Evolutionary conservation across 306 rosid genomes (phyloP), one percentile per base, ranked within the genome.

Genomic region (Medicago arabica): DNA sequence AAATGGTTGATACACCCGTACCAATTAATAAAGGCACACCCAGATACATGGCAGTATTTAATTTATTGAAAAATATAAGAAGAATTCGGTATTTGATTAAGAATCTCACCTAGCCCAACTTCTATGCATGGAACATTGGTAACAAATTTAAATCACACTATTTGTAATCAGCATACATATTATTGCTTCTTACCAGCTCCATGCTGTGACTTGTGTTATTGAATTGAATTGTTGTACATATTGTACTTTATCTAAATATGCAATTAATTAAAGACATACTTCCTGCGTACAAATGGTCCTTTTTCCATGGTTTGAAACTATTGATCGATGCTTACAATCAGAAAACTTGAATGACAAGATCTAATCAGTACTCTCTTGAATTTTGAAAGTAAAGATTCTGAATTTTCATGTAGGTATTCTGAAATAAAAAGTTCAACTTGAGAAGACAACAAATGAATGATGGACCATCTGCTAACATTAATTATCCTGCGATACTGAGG

Each of bases 141-240:
- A 67, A 75, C 41, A 67, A 51, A 15, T 76, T 82, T 14, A 62
- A 58, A 67, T 47, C 59, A 28, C 68, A 46, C 60, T 5, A 57
- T 74, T 67, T 58, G 83, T 36, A 80, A 25, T 46, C 21, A 62
- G 68, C 16, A 15, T 9, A 7, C 66, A 40, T 65, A 28, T 74
- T 71, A 83, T 70, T 75, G 44, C 69, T 19, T 16, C 61, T 67
- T 82, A 69, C 78, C 74, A 46, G 58, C 80, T 59, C 67, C 79
- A 38, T 19, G 55, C 43, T 57, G 49, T 67, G 65, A 62, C 17
- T 63, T 70, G 49, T 62, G 25, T 16, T 53, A 53, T 53, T 54
- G 28, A 17, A 54, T 54, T 18, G 28, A 3, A 10, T 9, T 54
- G 15, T 67, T 49, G 64, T 75, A 34, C 28, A 3, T 59, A 40